phyloP scores from a whole-genome alignment of 208 protist genomes.

The Leishmania lainsoni region DNA sequence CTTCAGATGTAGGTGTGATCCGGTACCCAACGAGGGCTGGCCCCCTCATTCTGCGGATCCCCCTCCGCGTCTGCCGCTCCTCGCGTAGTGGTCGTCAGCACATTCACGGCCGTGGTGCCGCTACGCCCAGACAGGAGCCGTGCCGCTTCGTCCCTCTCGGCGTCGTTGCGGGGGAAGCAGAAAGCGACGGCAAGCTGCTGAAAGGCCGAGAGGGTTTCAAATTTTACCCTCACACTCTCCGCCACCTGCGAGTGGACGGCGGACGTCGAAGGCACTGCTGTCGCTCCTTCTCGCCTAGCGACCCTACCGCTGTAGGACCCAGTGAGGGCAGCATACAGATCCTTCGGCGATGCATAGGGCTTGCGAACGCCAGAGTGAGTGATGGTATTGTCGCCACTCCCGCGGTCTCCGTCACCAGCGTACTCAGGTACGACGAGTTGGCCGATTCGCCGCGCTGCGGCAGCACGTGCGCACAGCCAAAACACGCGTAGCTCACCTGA shows the following conservation, averaged over 20 bases:
- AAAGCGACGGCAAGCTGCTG: slow-evolving; percentile 32
- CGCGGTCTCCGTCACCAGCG: background rate
- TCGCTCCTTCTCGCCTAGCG: no score
- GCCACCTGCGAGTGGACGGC: background rate
- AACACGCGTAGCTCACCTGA: slow-evolving; percentile 51
- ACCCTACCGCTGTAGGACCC: background rate
- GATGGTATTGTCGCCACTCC: background rate
- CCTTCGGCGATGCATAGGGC: background rate
- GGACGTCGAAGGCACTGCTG: background rate
- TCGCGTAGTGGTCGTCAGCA: no score
- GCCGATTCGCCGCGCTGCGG: background rate
- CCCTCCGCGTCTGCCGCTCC: background rate
- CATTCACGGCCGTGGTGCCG: background rate
- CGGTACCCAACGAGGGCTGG: background rate
- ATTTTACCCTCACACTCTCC: background rate
- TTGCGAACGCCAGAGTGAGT: background rate
- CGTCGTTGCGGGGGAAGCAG: slow-evolving; percentile 16
- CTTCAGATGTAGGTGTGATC: background rate
- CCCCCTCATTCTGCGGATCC: background rate
- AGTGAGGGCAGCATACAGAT: slow-evolving; percentile 14
- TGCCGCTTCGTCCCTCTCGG: background rate
- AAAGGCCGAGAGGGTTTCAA: slow-evolving; percentile 1
- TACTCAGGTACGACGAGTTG: background rate
- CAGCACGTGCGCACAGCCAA: slow-evolving; percentile 41
- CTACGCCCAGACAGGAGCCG: background rate